A percentile compares a stretch with the other conserved stretches of the same genome.
These are phyloP conservation scores for Chytridium lagenaria DNA, from an alignment of 371 early-diverging fungal species.

Conservation along the genomic window DNA sequence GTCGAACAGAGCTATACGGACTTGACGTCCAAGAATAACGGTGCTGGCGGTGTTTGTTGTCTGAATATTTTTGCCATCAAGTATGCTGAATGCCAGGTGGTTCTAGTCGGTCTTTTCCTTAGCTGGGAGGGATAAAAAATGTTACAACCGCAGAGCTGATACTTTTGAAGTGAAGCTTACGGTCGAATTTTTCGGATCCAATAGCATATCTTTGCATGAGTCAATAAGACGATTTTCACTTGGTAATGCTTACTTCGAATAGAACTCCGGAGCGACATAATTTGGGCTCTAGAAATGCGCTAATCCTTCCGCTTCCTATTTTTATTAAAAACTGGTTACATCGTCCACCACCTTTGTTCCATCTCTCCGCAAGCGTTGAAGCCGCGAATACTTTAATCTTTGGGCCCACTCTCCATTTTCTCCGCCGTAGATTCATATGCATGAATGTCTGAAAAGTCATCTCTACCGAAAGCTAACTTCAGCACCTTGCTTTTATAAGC, in stretches of 20 bases:
- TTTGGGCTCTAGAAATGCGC: background rate
- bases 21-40: constrained; percentile 46
- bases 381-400: background rate
- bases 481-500: no score
- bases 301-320: background rate
- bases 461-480: no score
- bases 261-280: background rate
- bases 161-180: background rate
- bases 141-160: background rate
- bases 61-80: constrained; percentile 42
- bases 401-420: no score
- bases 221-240: background rate
- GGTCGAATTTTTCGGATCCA: background rate
- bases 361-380: background rate
- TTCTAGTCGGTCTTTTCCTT: constrained; percentile 31
- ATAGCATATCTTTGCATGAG: background rate
- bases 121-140: constrained; percentile 20
- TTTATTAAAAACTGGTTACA: no score
- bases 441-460: no score
- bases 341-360: background rate
- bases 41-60: constrained; percentile 18
- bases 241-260: constrained; percentile 13
- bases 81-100: constrained; percentile 49
- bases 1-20: constrained; percentile 55
- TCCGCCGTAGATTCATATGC: no score